Conservation (phyloP, 805 yeast genomes). For the Grigorovia yakushimaensis region DNA sequence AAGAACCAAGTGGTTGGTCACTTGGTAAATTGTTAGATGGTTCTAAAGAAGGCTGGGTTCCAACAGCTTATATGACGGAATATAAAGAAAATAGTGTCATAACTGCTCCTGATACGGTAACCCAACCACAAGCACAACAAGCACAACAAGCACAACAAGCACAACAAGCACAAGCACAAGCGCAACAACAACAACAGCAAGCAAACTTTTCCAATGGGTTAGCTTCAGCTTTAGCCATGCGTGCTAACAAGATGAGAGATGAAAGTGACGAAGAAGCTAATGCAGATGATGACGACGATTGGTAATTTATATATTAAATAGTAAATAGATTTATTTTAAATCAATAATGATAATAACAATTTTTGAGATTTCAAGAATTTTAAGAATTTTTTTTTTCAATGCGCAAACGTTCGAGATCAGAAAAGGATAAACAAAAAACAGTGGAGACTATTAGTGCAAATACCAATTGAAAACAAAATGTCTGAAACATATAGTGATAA, state of each 20-base stretch:
- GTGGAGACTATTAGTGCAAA: too few relatives aligned
- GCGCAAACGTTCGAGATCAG: not conserved
- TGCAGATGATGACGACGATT: slow-evolving; percentile 41
- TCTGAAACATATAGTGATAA: not conserved
- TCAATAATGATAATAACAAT: too few relatives aligned
- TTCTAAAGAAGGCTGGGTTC: slow-evolving; percentile 90
- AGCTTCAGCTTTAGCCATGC: slow-evolving; percentile 77
- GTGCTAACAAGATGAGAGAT: slow-evolving; percentile 52
- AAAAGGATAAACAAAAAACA: not conserved
- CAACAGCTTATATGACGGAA: slow-evolving; percentile 76
- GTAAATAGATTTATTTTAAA: too few relatives aligned
- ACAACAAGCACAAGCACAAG: slow-evolving; percentile 3
- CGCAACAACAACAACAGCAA: slow-evolving; percentile 16
- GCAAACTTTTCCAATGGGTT: slow-evolving; percentile 64
- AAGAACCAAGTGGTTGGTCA: slow-evolving; percentile 90
- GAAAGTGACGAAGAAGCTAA: slow-evolving; percentile 66
- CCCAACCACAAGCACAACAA: slow-evolving; percentile 1
- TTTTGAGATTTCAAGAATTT: too few relatives aligned
- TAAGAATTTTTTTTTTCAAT: too few relatives aligned
- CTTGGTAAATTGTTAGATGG: slow-evolving; percentile 72
- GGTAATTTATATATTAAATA: slow-evolving; percentile 4
- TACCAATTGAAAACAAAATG: not conserved
- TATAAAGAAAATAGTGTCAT: slow-evolving; percentile 31
- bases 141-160: slow-evolving; percentile 1
- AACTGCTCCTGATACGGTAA: slow-evolving; percentile 31